Evolutionary conservation across 108 stramenopile genomes (phyloP), one percentile per base, ranked within the genome.

Genomic region (Epipyxis sp.): DNA sequence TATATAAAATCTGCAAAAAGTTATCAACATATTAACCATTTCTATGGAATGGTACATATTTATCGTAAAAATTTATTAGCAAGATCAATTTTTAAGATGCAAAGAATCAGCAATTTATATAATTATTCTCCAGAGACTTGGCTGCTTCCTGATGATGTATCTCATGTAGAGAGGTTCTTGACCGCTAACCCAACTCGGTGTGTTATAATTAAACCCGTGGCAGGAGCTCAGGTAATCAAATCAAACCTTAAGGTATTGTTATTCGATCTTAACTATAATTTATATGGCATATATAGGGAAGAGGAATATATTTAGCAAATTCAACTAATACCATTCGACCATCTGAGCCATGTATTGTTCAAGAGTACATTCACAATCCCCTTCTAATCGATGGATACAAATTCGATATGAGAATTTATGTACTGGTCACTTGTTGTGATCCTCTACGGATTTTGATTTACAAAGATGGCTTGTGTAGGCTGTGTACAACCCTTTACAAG

Each of bases 361-460:
- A 82, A 42, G 0, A 29, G 1, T 82, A 82, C 57, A 1, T 82
- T 0, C 0, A 2, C 45, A 39, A 42, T 29, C 81, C 81, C 2
- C 44, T 82, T 1, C 40, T 82, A 2, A 42, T 77, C 1, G 77
- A 68, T 29, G 77, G 77, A 30, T 3, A 42, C 34, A 82, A 82
- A 77, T 82, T 82, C 45, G 81, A 82, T 59, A 10, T 82, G 39
- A 37, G 71, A 6, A 16, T 82, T 1, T 82, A 82, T 40, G 78
- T 67, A 20, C 67, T 82, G 1, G 69, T 82, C 40, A 2, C 41
- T 1, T 59, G 59, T 1, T 54, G 71, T 1, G 72, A 80, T 34
- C 79, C 79, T 39, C 30, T 71, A 1, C 3, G 42, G 0, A 46
- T 76, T 32, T 42, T 59, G n/a, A 6, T 80, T 25, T 58, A 40